Conservation (phyloP, 441 rosid species). For the Codiaeum variegatum region DNA sequence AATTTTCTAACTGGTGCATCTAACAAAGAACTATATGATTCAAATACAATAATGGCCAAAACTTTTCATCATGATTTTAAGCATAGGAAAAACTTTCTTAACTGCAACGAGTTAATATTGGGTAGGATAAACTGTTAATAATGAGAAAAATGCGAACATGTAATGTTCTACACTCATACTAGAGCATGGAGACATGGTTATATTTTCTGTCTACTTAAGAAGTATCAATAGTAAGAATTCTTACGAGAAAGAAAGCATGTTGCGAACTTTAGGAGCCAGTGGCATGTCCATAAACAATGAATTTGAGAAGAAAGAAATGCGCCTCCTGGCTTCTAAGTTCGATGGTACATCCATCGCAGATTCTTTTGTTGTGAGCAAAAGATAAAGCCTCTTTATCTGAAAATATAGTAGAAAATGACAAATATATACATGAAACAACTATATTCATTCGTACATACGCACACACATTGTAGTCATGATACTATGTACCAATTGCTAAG, state of each 20-base stretch:
- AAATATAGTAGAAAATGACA: constrained; percentile 9
- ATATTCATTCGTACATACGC: background rate
- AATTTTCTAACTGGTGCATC: too few relatives aligned
- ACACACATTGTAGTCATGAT: background rate
- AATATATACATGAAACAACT: background rate
- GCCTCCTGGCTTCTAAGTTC: constrained; percentile 96
- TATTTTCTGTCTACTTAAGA: background rate
- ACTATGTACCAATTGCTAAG: background rate
- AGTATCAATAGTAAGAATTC: constrained; percentile 17
- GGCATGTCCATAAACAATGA: constrained; percentile 99
- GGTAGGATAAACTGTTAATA: background rate
- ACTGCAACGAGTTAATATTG: background rate
- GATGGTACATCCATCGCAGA: constrained; percentile 99
- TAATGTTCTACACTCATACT: background rate
- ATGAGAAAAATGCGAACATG: background rate
- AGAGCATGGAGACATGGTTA: background rate
- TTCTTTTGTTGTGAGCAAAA: constrained; percentile 94
- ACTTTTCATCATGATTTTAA: background rate
- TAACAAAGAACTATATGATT: background rate
- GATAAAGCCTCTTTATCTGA: constrained; percentile 84
- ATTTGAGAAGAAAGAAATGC: constrained; percentile 97
- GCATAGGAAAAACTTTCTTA: background rate
- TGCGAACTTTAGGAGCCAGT: constrained; percentile 96
- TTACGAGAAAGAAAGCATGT: constrained; percentile 99
- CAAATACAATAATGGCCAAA: background rate